Evolutionary conservation across 306 rosid species (phyloP).

Genomic region (Dalbergia cultrata): DNA sequence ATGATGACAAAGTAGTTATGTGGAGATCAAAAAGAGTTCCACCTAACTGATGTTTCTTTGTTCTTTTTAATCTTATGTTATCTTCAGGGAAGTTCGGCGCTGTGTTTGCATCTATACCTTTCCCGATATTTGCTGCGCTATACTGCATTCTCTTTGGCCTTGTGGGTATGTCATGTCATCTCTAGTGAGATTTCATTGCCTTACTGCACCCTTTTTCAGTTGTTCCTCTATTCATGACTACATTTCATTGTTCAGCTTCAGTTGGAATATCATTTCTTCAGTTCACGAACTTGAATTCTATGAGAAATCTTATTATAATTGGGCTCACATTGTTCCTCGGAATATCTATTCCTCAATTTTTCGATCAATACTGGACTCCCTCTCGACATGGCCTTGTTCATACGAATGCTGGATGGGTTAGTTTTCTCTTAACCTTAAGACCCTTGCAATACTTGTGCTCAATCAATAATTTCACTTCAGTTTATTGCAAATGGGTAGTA

Average conservation of each 20-base stretch:
- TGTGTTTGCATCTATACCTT: constrained; percentile 96
- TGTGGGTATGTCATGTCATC: constrained; percentile 68
- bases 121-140: constrained; percentile 85
- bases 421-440: constrained; percentile 31
- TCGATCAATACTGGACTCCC: constrained; percentile 69
- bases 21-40: constrained; percentile 9
- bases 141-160: constrained; percentile 93
- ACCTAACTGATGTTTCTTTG: neutral
- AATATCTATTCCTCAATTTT: constrained; percentile 86
- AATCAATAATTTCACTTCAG: too few species aligned
- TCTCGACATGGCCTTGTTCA: constrained; percentile 80
- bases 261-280: constrained; percentile 96
- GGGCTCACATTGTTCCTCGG: constrained; percentile 94
- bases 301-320: constrained; percentile 92
- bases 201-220: neutral
- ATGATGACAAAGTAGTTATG: neutral
- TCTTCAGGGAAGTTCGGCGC: constrained; percentile 94
- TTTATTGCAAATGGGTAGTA: too few species aligned
- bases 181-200: constrained; percentile 10
- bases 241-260: constrained; percentile 67
- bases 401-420: constrained; percentile 91
- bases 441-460: neutral
- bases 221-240: constrained; percentile 30
- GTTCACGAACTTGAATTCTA: constrained; percentile 94
- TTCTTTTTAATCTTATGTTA: neutral